Percentiles rank a stretch among this genome's conserved stretches.
phyloP scores from a whole-genome alignment of 2,329 filamentous ascomycete genomes.

The Cladophialophora exuberans region DNA sequence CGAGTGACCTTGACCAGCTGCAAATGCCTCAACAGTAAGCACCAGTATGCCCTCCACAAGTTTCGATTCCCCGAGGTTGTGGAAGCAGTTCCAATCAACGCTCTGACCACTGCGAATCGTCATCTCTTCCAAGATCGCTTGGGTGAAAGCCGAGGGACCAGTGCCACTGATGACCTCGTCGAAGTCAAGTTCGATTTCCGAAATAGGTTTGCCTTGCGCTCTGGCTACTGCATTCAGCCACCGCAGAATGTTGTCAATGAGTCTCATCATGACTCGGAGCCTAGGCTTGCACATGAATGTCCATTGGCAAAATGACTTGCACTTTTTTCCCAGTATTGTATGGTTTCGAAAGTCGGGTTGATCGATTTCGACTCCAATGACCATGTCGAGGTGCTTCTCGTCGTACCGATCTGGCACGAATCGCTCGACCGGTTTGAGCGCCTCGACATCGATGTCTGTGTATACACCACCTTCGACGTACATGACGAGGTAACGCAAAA shows the following conservation, averaged over 20 bases:
- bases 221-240: constrained; percentile 66
- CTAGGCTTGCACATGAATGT: constrained; percentile 72
- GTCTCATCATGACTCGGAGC: constrained; percentile 68
- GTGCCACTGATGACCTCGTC: constrained; percentile 75
- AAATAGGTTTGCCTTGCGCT: constrained; percentile 62
- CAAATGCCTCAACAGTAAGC: constrained; percentile 72
- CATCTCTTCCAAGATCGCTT: constrained; percentile 68
- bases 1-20: constrained; percentile 73
- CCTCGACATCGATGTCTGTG: constrained; percentile 63
- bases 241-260: constrained; percentile 69
- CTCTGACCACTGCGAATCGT: constrained; percentile 49
- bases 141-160: constrained; percentile 70
- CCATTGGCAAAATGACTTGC: constrained; percentile 74
- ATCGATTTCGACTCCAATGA: constrained; percentile 72
- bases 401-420: constrained; percentile 68
- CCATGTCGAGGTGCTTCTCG: constrained; percentile 68
- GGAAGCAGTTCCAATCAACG: constrained; percentile 67
- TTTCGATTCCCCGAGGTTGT: constrained; percentile 67
- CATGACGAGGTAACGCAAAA: constrained; percentile 69
- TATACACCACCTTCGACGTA: constrained; percentile 67
- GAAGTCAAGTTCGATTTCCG: constrained; percentile 68
- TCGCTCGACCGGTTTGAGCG: constrained; percentile 55
- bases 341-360: constrained; percentile 67
- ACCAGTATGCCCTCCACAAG: constrained; percentile 67
- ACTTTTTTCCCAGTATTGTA: constrained; percentile 69